Evolutionary conservation across 768 basidiomycete genomes (phyloP).

Genomic region (Mrakia frigida): DNA sequence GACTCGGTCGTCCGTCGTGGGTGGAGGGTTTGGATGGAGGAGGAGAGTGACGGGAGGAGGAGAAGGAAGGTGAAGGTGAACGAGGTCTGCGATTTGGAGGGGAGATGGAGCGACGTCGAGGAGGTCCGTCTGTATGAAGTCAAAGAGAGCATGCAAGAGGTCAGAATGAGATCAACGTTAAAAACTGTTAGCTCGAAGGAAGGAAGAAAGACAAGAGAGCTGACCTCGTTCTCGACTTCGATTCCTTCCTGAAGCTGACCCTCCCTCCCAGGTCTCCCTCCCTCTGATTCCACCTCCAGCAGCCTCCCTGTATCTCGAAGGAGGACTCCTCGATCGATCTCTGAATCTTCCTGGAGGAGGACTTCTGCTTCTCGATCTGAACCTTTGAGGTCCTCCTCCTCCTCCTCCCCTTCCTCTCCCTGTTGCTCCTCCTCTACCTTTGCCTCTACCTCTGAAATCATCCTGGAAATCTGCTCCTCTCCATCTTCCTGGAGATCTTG

Average conservation of each 20-base stretch:
- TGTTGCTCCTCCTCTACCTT: not conserved
- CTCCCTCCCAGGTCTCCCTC: conserved; percentile 1
- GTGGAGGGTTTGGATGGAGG: not conserved
- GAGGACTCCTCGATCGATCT: not conserved
- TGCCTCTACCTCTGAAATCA: not conserved
- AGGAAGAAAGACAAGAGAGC: not conserved
- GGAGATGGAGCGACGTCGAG: conserved; percentile 9
- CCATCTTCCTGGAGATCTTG: not conserved
- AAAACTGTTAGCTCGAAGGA: not conserved
- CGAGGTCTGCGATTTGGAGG: conserved; percentile 3
- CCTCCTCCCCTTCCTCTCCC: not conserved
- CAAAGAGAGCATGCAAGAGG: not conserved
- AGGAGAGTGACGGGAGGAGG: not conserved
- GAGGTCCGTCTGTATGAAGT: not conserved
- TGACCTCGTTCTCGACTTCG: not conserved
- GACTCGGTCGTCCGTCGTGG: not conserved
- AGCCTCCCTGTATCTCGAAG: not conserved
- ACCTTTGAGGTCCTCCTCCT: not conserved
- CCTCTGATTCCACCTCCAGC: not conserved
- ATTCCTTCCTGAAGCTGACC: not conserved
- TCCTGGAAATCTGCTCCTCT: not conserved
- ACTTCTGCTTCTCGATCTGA: not conserved
- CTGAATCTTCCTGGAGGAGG: not conserved
- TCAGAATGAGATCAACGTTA: not conserved
- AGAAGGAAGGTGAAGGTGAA: not conserved